Evolutionary conservation across 768 basidiomycete genomes (phyloP).

Genomic region (Collybia mongolica): DNA sequence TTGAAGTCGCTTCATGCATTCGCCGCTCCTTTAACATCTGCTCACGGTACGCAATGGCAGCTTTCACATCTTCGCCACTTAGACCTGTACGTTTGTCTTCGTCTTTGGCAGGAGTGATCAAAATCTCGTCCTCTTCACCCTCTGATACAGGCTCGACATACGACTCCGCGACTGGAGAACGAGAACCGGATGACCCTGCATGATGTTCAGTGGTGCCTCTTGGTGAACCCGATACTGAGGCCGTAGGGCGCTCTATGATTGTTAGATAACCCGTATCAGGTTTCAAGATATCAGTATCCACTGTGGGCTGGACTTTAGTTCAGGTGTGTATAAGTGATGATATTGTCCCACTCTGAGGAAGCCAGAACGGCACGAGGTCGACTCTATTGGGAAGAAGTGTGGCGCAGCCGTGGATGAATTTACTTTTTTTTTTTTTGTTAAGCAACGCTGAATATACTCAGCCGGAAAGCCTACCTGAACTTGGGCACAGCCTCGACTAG

Average conservation of each 20-base stretch:
- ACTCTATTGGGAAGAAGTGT: constrained; percentile 90
- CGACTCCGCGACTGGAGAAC: constrained; percentile 36
- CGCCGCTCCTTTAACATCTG: constrained; percentile 60
- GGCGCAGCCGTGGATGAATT: constrained; percentile 96
- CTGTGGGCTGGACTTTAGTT: constrained; percentile 29
- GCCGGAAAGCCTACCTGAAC: constrained; percentile 63
- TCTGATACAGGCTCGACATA: constrained; percentile 94
- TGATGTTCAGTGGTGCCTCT: constrained; percentile 49
- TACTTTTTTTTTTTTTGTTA: constrained; percentile 45
- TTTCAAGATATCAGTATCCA: constrained; percentile 96
- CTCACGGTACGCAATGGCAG: constrained; percentile 86
- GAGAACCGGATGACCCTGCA: constrained; percentile 40
- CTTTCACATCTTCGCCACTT: constrained; percentile 69
- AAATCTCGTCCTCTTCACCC: constrained; percentile 84
- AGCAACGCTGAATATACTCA: not conserved
- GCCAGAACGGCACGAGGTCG: constrained; percentile 97
- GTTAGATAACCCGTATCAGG: constrained; percentile 77
- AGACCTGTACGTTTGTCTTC: constrained; percentile 83
- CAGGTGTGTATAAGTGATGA: too few relatives aligned
- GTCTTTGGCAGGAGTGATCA: constrained; percentile 68
- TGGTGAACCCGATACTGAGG: constrained; percentile 31
- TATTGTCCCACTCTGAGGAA: constrained; percentile 73
- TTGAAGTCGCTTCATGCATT: constrained; percentile 25
- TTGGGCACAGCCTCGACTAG: constrained; percentile 97
- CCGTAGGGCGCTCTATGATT: constrained; percentile 72